Evolutionary conservation across 1,284 basidiomycete species (phyloP).

Genomic region (Testicularia cyperi): DNA sequence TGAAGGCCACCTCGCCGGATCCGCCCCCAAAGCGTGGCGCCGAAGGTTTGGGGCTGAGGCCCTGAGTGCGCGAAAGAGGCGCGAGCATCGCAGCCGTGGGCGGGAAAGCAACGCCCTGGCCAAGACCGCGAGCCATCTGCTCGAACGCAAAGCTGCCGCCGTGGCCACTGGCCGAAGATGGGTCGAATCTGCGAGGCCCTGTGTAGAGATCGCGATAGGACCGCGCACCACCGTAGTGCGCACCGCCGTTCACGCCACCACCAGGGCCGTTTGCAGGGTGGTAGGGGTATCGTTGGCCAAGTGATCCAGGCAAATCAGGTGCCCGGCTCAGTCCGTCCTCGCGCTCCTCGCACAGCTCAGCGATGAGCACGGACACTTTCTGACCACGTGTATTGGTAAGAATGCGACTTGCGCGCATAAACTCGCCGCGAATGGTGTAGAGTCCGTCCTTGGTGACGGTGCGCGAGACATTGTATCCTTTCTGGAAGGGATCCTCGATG

Average conservation of each 20-base stretch:
- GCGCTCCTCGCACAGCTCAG: conserved; percentile 57
- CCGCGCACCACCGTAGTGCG: conserved; percentile 16
- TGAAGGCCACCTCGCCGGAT: conserved; percentile 10
- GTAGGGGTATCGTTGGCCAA: conserved; percentile 16
- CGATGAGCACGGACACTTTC: conserved; percentile 46
- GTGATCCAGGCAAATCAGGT: conserved; percentile 40
- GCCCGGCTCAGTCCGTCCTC: conserved; percentile 56
- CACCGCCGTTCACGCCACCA: conserved; percentile 4
- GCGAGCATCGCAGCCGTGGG: conserved; percentile 55
- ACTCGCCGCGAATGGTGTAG: conserved; percentile 95
- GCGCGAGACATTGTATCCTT: conserved; percentile 89
- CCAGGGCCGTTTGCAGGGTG: conserved; percentile 11
- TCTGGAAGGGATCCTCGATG: conserved; percentile 88
- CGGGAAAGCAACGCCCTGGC: conserved; percentile 46
- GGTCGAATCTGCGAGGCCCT: conserved; percentile 30
- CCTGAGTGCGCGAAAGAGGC: conserved; percentile 51
- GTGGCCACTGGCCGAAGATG: conserved; percentile 22
- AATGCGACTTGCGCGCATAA: conserved; percentile 85
- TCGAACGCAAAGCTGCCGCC: conserved; percentile 56
- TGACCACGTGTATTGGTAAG: conserved; percentile 45
- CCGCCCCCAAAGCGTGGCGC: conserved; percentile 15
- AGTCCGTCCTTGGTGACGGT: conserved; percentile 95
- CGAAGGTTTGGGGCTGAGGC: conserved; percentile 43
- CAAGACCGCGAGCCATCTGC: conserved; percentile 54
- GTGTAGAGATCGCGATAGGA: conserved; percentile 32